Evolutionary conservation across 2,329 filamentous ascomycete species (phyloP).

Genomic region (Emergomyces africanus): DNA sequence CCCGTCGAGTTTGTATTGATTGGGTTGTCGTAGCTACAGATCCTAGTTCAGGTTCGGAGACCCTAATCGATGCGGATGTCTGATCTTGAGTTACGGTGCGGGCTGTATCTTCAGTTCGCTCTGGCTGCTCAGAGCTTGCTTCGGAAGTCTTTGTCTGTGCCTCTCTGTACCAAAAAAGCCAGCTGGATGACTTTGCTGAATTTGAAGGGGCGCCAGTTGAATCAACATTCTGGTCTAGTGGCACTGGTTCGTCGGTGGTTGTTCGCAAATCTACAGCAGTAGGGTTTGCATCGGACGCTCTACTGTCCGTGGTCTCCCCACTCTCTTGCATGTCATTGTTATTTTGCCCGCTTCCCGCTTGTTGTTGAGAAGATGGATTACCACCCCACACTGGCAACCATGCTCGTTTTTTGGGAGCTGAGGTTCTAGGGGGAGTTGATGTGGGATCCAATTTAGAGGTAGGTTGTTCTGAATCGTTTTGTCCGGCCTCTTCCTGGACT

Average conservation of each 20-base stretch:
- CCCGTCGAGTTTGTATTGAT: conserved; percentile 18
- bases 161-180: conserved; percentile 30
- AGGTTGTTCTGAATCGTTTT: not conserved
- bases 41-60: conserved; percentile 12
- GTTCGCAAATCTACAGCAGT: conserved; percentile 12
- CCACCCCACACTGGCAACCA: conserved; percentile 35
- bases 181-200: conserved; percentile 22
- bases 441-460: conserved; percentile 5
- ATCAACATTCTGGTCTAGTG: not conserved
- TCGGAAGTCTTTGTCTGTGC: conserved; percentile 15
- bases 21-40: conserved; percentile 12
- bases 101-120: not conserved
- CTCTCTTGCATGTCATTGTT: conserved; percentile 9
- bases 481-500: conserved; percentile 1
- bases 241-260: conserved; percentile 7
- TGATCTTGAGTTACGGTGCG: not conserved
- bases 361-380: conserved; percentile 14
- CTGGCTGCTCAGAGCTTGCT: conserved; percentile 5
- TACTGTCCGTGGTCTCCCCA: conserved; percentile 4
- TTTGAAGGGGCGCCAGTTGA: conserved; percentile 1
- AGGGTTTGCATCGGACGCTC: conserved; percentile 4
- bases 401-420: conserved; percentile 25
- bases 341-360: conserved; percentile 14
- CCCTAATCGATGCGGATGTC: conserved; percentile 11
- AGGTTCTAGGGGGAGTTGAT: not conserved